These are phyloP conservation scores for Trichaptum fuscoviolaceum DNA, from an alignment of 768 basidiomycete genomes.

Conservation along the genomic window DNA sequence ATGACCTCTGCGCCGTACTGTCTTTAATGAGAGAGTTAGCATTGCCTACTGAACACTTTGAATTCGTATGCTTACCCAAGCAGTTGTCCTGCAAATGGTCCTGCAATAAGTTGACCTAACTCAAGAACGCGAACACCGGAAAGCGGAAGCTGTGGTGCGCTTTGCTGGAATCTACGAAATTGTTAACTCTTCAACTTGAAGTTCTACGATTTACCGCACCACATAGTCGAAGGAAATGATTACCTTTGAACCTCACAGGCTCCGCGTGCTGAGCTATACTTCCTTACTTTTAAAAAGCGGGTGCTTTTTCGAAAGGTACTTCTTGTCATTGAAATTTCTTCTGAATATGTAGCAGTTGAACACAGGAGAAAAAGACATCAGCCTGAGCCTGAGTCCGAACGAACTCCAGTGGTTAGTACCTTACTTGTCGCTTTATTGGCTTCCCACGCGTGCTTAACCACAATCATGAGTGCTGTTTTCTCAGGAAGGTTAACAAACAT, in stretches of 20 bases:
- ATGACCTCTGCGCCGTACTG: slow-evolving; percentile 72
- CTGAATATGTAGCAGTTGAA: too few species aligned
- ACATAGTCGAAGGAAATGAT: not conserved
- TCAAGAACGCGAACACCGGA: slow-evolving; percentile 62
- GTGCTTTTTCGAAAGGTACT: too few species aligned
- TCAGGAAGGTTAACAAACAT: too few species aligned
- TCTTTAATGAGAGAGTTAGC: slow-evolving; percentile 25
- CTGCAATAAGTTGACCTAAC: slow-evolving; percentile 66
- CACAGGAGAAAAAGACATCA: too few species aligned
- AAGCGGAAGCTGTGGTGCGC: slow-evolving; percentile 41
- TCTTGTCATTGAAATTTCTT: too few species aligned
- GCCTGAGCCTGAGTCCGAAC: too few species aligned
- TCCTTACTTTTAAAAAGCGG: too few species aligned
- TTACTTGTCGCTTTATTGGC: too few species aligned
- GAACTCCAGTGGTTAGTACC: too few species aligned
- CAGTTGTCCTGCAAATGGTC: slow-evolving; percentile 68
- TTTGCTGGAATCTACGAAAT: not conserved
- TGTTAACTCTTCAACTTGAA: not conserved
- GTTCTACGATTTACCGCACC: not conserved
- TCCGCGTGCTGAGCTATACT: too few species aligned
- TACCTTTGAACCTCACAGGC: not conserved
- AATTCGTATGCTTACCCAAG: slow-evolving; percentile 43
- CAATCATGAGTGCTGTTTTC: too few species aligned
- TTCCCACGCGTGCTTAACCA: too few species aligned
- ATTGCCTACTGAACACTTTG: not conserved